Conservation (phyloP, 129 eudicot species). For the Escallonia rubra region DNA sequence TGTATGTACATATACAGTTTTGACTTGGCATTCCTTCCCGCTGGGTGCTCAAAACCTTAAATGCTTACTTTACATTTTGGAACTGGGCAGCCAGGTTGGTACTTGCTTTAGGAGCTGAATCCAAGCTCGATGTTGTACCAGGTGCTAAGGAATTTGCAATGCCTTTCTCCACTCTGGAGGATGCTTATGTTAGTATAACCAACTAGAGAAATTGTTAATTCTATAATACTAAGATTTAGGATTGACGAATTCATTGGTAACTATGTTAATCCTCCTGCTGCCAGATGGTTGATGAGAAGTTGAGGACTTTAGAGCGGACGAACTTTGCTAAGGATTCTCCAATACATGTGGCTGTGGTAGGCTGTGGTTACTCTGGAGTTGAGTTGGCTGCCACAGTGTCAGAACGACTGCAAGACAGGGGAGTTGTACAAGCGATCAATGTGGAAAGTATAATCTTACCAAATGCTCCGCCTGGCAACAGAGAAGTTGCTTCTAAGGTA, state of each 20-base stretch:
- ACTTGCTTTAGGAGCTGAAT: slow-evolving; percentile 94
- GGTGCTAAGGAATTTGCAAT: slow-evolving; percentile 87
- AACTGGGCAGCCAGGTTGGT: slow-evolving; percentile 99
- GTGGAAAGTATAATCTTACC: slow-evolving; percentile 65
- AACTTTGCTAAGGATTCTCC: slow-evolving; percentile 56
- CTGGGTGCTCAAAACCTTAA: too few species aligned
- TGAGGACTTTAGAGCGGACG: slow-evolving; percentile 65
- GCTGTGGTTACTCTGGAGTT: slow-evolving; percentile 96
- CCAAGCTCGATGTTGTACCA: slow-evolving; percentile 78
- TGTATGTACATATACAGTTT: too few species aligned
- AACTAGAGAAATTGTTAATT: neutral
- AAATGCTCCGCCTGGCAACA: slow-evolving; percentile 83
- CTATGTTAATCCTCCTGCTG: slow-evolving; percentile 8
- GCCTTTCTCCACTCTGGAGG: slow-evolving; percentile 88
- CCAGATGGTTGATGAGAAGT: slow-evolving; percentile 72
- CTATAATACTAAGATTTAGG: slow-evolving; percentile 3
- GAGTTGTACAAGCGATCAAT: slow-evolving; percentile 80
- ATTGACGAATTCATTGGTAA: neutral
- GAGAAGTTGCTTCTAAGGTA: slow-evolving; percentile 91
- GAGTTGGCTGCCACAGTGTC: slow-evolving; percentile 93
- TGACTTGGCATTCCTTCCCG: too few species aligned
- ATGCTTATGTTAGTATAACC: slow-evolving; percentile 76
- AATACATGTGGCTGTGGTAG: slow-evolving; percentile 82
- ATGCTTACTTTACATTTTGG: slow-evolving; percentile 31
- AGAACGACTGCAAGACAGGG: slow-evolving; percentile 79